phyloP scores from a whole-genome alignment of 805 yeast species.

The Cyberlindnera lachancei region DNA sequence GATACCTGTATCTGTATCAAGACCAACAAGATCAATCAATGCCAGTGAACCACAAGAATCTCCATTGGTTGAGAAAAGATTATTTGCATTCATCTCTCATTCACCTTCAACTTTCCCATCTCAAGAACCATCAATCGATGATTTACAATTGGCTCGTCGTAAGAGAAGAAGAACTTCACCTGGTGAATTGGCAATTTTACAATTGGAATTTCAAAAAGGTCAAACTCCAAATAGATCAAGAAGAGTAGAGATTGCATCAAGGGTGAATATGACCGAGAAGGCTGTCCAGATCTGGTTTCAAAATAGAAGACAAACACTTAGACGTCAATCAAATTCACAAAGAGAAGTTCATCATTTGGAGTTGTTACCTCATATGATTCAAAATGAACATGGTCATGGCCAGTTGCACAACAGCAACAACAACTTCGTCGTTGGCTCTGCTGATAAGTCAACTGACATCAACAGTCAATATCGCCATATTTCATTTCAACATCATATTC shows the following conservation, averaged over 20 bases:
- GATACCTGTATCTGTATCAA: not conserved
- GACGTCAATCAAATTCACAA: conserved; percentile 37
- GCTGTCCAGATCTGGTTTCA: conserved; percentile 99
- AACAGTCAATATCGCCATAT: too few relatives aligned
- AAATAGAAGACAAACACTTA: conserved; percentile 79
- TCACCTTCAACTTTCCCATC: conserved; percentile 83
- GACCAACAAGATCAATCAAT: not conserved
- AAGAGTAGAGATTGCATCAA: conserved; percentile 70
- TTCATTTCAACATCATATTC: conserved; percentile 7
- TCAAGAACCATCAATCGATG: conserved; percentile 78
- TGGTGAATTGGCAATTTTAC: conserved; percentile 72
- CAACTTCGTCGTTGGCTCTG: not conserved
- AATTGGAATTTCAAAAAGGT: conserved; percentile 68
- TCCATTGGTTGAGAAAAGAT: conserved; percentile 25
- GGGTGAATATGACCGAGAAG: conserved; percentile 90
- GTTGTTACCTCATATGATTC: conserved; percentile 9
- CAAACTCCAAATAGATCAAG: conserved; percentile 74
- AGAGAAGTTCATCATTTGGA: conserved; percentile 24
- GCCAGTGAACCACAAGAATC: conserved; percentile 7
- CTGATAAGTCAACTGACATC: not conserved
- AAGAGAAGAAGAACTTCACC: conserved; percentile 95
- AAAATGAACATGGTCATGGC: too few relatives aligned
- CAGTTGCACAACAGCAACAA: too few relatives aligned
- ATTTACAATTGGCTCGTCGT: conserved; percentile 87
- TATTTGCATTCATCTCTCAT: conserved; percentile 87